Base-by-base conservation (phyloP, 805 yeast genomes). In the Priceomyces haplophilus region DNA sequence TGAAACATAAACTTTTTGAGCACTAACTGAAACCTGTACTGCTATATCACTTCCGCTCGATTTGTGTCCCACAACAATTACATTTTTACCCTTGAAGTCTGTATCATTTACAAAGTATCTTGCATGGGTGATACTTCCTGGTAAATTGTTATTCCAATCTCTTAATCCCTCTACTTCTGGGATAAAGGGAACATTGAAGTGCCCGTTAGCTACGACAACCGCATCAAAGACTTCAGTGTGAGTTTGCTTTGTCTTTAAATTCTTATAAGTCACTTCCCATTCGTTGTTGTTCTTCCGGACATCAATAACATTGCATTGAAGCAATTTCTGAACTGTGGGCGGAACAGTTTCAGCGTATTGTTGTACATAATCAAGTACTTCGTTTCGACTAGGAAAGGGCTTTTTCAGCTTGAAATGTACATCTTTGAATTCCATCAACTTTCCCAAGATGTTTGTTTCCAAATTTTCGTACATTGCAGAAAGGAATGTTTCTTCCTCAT, bases 41-140 rank as follows among this genome's bases (percentile, higher is more conserved):
- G 88, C 77, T 33, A 85, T 67, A 55, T 88, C 96, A 15, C 79
- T 76, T 20, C 91, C 96, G 23, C 88, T 80, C 2, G 93, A 84
- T 8, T 83, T 80, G 52, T 82, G 83, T 0, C 95, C 95, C n/a
- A 87, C 78, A 5, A 86, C 73, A 34, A 87, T 59, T 12, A 82
- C 79, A 19, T 27, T 21, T 7, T 35, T 42, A 15, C 64, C 54
- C 6, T 53, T 50, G 43, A 58, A 67, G 23, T 55, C 53, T 16
- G 40, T 41, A 3, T 59, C 55, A 16, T 40, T 41, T 17, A 60
- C 50, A 48, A 47, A 58, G 23, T 59, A 54, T 45, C 61, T 62
- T 23, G 61, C 62, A 45, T 62, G 67, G 30, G 55, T 44, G 25
- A 64, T 51, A 4, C 60, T 38, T 0, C 48, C 52, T 1, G 66